Evolutionary conservation across 1,139 yeast species (phyloP), one percentile per base, ranked within the genome.

Genomic region (Maudiozyma humilis): DNA sequence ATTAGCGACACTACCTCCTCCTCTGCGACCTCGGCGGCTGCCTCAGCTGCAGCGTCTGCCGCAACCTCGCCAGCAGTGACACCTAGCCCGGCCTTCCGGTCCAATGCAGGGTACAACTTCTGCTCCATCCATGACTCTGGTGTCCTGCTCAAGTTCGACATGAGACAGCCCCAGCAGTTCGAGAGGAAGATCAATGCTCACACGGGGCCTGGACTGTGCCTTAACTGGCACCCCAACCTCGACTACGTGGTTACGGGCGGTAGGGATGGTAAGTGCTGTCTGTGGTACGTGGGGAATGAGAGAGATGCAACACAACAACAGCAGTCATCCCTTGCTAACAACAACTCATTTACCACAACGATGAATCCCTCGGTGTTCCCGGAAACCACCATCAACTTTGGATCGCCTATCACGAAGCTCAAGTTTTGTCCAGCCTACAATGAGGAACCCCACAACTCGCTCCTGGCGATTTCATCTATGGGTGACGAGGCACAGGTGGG

Each of bases 161-260:
- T 86, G 15, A 71, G 98, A 44, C 72, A 72, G 44, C 68, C 74
- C 8, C 55, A 64, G 14, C 71, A 72, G 36, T 76, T 76, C 19
- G 96, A 88, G 52, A 69, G 79, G 41, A 79, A 83, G 48, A 75
- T 93, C 63, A 86, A 83, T 55, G 93, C 95, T 2, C 98, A 91
- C 61, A 76, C 91, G 1, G 95, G 95, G 0, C 94, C 95, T 1
- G 97, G 95, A 0, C 69, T 89, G 17, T 78, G 95, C 1, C 65
- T 91, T 8, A 88, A 86, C 57, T 88, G 95, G 78, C 96, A 89
- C 57, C 94, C 95, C 0, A 82, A 79, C 40, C 66, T 74, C 35
- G 95, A 88, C 51, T 85, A 81, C 55, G 76, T 91, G 15, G 81
- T 82, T 2, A 86, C 96, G 12, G 97, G 97, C 16, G 98, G 98